Conservation (phyloP, 2,329 filamentous ascomycete species). For the Pseudopithomyces chartarum region DNA sequence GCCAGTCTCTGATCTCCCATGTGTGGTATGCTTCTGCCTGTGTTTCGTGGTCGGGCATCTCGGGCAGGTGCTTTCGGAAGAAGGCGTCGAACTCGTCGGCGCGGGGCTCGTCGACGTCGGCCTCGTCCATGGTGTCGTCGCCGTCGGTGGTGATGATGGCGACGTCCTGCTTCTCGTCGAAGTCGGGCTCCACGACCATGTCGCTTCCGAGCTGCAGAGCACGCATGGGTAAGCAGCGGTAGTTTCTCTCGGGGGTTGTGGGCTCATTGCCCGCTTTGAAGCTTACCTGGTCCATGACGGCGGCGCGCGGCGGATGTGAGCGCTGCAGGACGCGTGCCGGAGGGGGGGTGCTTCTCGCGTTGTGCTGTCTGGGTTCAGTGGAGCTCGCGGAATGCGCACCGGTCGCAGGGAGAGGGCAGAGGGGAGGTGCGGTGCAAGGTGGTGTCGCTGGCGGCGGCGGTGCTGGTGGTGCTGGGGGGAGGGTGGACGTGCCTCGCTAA, state of each 20-base stretch:
- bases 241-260: constrained; percentile 6
- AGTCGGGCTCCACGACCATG: constrained; percentile 67
- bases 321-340: constrained; percentile 11
- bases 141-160: constrained; percentile 66
- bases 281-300: constrained; percentile 47
- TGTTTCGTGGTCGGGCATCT: constrained; percentile 78
- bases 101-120: constrained; percentile 57
- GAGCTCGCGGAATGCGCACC: constrained; percentile 20
- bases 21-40: constrained; percentile 77
- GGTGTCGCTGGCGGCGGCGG: too few relatives aligned
- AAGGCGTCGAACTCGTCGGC: constrained; percentile 78
- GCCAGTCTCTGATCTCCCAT: constrained; percentile 89
- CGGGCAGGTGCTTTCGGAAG: constrained; percentile 76
- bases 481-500: constrained; percentile 35
- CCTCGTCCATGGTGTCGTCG: constrained; percentile 62
- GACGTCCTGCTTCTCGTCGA: constrained; percentile 66
- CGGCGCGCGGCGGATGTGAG: constrained; percentile 17
- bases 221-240: constrained; percentile 10
- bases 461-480: constrained; percentile 10
- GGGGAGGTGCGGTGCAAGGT: constrained; percentile 16
- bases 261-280: constrained; percentile 13
- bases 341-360: constrained; percentile 17
- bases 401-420: constrained; percentile 13
- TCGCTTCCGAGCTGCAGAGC: constrained; percentile 61
- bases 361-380: constrained; percentile 1